Evolutionary conservation across 2,329 filamentous ascomycete species (phyloP), one percentile per base, ranked within the genome.

Genomic region (Ophiocordyceps sinensis): DNA sequence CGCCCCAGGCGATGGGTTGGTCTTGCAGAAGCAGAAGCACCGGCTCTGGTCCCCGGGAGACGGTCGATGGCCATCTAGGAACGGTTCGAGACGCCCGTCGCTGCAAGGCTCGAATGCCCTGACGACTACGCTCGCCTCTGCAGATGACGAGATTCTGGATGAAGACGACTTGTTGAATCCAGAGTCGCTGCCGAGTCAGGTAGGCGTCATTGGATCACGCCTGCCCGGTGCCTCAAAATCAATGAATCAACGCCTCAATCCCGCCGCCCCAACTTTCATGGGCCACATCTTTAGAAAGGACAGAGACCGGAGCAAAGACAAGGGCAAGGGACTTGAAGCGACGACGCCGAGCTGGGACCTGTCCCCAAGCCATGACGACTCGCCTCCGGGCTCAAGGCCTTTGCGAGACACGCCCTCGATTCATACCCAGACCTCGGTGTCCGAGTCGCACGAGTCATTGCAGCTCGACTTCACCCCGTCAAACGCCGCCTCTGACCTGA

Each of bases 191-290:
- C 70, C 73, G 6, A 74, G 71, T 41, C 70, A 77, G 36, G 71
- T 81, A 3, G 77, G 77, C 19, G 72, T 81, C 1, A 95, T 96
- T 49, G 89, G 89, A 21, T 93, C 85, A 37, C 78, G 80, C 3
- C 85, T 82, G 2, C 63, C 65, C 5, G 58, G 55, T 7, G 48
- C 56, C 7, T 50, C 62, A 32, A 66, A 58, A 14, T 58, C 54
- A 58, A 72, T 52, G 66, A 79, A 55, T 59, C 78, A 58, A 63
- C 79, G 61, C 52, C 70, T 96, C 26, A 96, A 98, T 52, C 91
- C 91, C 8, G 76, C 85, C 7, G 91, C 89, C 0, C 88, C 88
- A 9, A 85, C 82, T 1, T 96, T 96, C 57, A 89, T 82, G 61
- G 79, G 73, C 10, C 73, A 79, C 31, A 75, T 91, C 44, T 75